phyloP scores from a whole-genome alignment of 108 stramenopile species.

The Chaetoceros muelleri region DNA sequence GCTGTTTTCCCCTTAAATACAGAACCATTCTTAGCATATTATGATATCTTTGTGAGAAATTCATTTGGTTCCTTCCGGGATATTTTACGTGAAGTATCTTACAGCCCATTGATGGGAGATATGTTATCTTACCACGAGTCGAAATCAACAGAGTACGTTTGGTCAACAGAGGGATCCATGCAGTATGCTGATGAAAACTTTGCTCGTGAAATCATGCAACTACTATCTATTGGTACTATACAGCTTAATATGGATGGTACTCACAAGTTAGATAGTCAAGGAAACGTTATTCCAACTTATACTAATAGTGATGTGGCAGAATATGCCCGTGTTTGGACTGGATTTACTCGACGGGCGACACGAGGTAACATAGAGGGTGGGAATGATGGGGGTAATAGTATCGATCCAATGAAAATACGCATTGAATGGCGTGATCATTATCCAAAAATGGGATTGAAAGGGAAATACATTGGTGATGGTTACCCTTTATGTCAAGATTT shows the following conservation, averaged over 20 bases:
- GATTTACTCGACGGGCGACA: conserved; percentile 3
- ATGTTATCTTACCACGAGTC: conserved; percentile 38
- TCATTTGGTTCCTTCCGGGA: conserved; percentile 69
- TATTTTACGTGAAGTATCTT: conserved; percentile 43
- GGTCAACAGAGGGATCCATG: not conserved
- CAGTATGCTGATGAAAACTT: conserved; percentile 38
- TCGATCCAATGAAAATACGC: conserved; percentile 45
- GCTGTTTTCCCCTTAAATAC: not conserved
- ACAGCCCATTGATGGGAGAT: conserved; percentile 43
- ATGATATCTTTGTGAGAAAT: conserved; percentile 49
- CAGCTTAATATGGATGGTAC: conserved; percentile 57
- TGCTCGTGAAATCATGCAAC: conserved; percentile 57
- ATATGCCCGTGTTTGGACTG: conserved; percentile 44
- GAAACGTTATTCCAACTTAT: conserved; percentile 34
- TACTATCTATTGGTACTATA: conserved; percentile 57
- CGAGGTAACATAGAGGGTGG: conserved; percentile 6
- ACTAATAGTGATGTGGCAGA: conserved; percentile 61
- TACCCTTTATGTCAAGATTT: conserved; percentile 29
- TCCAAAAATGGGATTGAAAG: conserved; percentile 43
- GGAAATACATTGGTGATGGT: conserved; percentile 50
- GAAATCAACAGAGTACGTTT: conserved; percentile 24
- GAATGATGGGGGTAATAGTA: conserved; percentile 10
- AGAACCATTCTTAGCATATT: conserved; percentile 13
- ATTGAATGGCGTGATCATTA: conserved; percentile 41
- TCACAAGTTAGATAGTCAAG: conserved; percentile 17